These are phyloP conservation scores for Peronospora belbahrii DNA, from an alignment of 352 stramenopile genomes.

Conservation along the genomic window DNA sequence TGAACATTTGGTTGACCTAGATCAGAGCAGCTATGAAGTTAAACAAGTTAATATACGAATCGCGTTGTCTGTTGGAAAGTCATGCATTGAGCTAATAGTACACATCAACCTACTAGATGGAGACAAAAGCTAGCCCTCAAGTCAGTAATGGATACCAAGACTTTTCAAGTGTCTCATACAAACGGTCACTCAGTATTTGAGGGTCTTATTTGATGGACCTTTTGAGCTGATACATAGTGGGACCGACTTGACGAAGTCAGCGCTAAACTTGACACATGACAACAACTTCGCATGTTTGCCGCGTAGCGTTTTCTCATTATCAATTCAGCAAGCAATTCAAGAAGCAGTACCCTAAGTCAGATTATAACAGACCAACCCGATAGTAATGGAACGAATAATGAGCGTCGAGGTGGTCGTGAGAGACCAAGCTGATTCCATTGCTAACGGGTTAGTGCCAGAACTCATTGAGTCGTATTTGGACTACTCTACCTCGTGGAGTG, in stretches of 20 bases:
- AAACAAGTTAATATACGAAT: not conserved
- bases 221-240: not conserved
- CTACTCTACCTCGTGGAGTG: constrained; percentile 43
- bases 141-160: constrained; percentile 7
- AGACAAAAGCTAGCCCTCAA: constrained; percentile 2
- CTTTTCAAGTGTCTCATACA: constrained; percentile 9
- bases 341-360: no score
- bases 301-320: constrained; percentile 3
- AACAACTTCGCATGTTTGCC: constrained; percentile 14
- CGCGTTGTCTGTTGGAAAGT: not conserved
- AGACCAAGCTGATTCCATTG: constrained; percentile 21
- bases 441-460: constrained; percentile 29
- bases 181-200: constrained; percentile 5
- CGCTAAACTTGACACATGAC: not conserved
- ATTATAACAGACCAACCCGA: constrained; percentile 6
- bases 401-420: constrained; percentile 37
- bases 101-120: constrained; percentile 7
- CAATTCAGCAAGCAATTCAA: constrained; percentile 7
- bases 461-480: constrained; percentile 47
- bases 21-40: constrained; percentile 6
- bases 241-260: not conserved
- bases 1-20: constrained; percentile 10
- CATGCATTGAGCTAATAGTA: no score
- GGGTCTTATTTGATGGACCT: not conserved
- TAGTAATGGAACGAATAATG: constrained; percentile 26